Conservation (phyloP, 2,329 filamentous ascomycete genomes). For the Trichoderma hamatum region DNA sequence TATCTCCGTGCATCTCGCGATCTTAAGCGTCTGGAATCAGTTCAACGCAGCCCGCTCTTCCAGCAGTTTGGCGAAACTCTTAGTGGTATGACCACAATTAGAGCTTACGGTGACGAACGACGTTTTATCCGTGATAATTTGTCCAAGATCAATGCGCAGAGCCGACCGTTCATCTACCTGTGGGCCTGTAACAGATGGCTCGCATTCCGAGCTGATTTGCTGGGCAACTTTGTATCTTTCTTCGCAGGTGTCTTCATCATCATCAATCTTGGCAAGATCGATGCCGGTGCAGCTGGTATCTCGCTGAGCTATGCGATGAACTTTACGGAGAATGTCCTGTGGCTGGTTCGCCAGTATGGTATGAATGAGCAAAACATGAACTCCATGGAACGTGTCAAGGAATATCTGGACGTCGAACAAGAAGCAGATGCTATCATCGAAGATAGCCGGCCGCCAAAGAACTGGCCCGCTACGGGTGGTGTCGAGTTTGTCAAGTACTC, state of each 20-base stretch:
- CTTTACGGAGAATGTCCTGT: constrained; percentile 95
- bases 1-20: constrained; percentile 94
- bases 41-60: constrained; percentile 92
- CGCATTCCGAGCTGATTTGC: constrained; percentile 84
- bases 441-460: constrained; percentile 72
- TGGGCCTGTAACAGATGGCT: constrained; percentile 99
- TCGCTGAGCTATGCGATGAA: constrained; percentile 95
- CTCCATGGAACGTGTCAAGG: constrained; percentile 94
- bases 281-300: constrained; percentile 89
- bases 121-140: constrained; percentile 94
- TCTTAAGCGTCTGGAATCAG: constrained; percentile 90
- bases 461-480: constrained; percentile 84
- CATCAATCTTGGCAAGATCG: constrained; percentile 76
- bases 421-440: constrained; percentile 80
- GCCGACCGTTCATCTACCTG: constrained; percentile 90
- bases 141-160: constrained; percentile 82
- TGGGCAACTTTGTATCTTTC: constrained; percentile 90
- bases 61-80: constrained; percentile 98
- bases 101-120: constrained; percentile 91
- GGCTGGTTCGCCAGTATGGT: constrained; percentile 92
- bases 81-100: constrained; percentile 92
- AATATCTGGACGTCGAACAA: constrained; percentile 95
- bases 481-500: constrained; percentile 90
- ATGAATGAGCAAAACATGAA: constrained; percentile 99
- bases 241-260: constrained; percentile 92